These are phyloP conservation scores for Hymenoscyphus fructigenus DNA, from an alignment of 2,329 filamentous ascomycete genomes.

Conservation along the genomic window DNA sequence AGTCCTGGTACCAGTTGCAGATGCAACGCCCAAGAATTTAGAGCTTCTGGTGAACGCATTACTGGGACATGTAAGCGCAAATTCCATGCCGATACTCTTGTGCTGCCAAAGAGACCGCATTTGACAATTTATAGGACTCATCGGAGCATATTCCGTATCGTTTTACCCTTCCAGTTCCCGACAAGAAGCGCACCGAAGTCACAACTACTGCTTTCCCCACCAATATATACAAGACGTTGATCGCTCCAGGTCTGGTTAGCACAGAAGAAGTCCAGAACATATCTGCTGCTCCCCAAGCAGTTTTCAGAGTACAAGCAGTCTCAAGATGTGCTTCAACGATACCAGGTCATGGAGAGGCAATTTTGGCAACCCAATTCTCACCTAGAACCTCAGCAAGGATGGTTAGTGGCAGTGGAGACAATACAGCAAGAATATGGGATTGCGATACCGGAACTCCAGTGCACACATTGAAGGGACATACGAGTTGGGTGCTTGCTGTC, in stretches of 20 bases:
- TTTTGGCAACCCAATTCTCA: conserved; percentile 82
- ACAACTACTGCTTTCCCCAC: conserved; percentile 41
- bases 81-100: background rate
- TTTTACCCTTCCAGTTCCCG: conserved; percentile 54
- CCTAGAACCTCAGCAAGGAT: conserved; percentile 73
- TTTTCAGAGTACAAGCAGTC: conserved; percentile 90
- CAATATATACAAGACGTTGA: conserved; percentile 48
- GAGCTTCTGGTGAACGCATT: conserved; percentile 84
- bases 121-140: conserved; percentile 46
- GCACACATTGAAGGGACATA: conserved; percentile 82
- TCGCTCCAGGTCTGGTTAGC: conserved; percentile 38
- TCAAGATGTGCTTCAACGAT: conserved; percentile 87
- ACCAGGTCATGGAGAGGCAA: conserved; percentile 87
- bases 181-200: conserved; percentile 39
- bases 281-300: conserved; percentile 75
- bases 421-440: conserved; percentile 91
- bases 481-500: conserved; percentile 85
- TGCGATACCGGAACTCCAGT: conserved; percentile 89
- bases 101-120: background rate
- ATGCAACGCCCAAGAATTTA: conserved; percentile 86
- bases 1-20: conserved; percentile 73
- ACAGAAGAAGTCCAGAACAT: conserved; percentile 45
- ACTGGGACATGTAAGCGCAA: conserved; percentile 62
- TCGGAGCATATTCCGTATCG: conserved; percentile 65
- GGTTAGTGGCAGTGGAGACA: conserved; percentile 87